phyloP scores from a whole-genome alignment of 73 alveolate genomes.

The Loxodes magnus region DNA sequence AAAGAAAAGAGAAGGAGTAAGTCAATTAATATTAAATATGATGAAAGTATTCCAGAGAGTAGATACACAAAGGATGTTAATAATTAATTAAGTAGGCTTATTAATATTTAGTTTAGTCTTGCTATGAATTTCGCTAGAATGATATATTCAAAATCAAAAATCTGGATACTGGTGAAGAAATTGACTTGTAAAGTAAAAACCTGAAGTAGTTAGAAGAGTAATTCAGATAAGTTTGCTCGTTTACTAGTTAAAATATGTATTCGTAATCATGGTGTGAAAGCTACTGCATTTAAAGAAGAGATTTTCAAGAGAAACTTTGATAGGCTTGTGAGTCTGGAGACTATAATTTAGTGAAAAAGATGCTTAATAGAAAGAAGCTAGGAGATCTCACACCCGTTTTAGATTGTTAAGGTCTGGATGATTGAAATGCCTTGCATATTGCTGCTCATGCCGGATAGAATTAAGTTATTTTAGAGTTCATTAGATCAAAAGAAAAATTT shows the following conservation, averaged over 20 bases:
- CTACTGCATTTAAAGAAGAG: neutral
- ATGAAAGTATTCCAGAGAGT: too few species aligned
- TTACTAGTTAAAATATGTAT: neutral
- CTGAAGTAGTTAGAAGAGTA: too few species aligned
- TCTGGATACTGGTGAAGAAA: conserved; percentile 10
- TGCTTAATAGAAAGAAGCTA: conserved; percentile 1
- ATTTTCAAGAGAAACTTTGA: conserved; percentile 19
- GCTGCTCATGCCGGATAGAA: conserved; percentile 91
- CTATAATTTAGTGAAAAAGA: neutral
- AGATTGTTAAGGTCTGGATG: conserved; percentile 77
- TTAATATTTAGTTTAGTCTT: too few species aligned
- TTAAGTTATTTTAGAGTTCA: conserved; percentile 41
- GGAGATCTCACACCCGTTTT: conserved; percentile 8
- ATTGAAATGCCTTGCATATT: conserved; percentile 82
- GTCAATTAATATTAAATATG: too few species aligned
- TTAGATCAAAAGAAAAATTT: conserved; percentile 34
- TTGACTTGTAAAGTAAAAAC: neutral
- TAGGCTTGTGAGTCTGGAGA: conserved; percentile 10
- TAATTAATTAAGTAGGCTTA: too few species aligned
- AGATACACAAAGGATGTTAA: too few species aligned
- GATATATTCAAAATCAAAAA: conserved; percentile 15
- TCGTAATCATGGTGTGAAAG: neutral
- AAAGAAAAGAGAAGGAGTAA: too few species aligned
- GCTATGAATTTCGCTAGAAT: too few species aligned
- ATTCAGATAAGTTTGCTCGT: too few species aligned